Conservation (phyloP, 2,329 filamentous ascomycete genomes). For the Teratosphaeriaceae sp. region DNA sequence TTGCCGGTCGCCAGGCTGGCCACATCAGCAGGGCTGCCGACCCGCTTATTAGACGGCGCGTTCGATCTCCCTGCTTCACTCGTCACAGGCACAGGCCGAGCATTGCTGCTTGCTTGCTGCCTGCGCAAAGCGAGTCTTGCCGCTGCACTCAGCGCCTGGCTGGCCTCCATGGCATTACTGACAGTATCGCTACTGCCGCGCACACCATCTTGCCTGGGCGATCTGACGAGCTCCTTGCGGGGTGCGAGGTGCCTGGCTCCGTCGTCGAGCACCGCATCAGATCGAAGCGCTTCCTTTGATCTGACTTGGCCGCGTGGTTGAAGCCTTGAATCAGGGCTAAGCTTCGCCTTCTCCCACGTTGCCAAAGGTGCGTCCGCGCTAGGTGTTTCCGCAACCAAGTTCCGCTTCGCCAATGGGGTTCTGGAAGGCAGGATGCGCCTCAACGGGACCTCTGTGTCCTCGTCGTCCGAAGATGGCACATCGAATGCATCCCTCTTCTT, state of each 20-base stretch:
- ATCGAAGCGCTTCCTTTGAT: background rate
- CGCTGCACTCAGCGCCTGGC: slow-evolving; percentile 12
- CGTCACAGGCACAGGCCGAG: slow-evolving; percentile 37
- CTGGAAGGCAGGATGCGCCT: slow-evolving; percentile 13
- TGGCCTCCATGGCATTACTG: slow-evolving; percentile 6
- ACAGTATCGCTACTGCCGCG: background rate
- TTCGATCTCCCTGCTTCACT: background rate
- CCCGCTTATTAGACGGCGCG: slow-evolving; percentile 4
- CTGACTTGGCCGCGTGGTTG: background rate
- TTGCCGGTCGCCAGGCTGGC: background rate
- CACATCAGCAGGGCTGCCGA: background rate
- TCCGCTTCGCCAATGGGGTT: slow-evolving; percentile 10
- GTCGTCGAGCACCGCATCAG: background rate
- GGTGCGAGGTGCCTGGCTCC: background rate
- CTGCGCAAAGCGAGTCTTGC: slow-evolving; percentile 19
- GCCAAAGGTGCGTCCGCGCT: slow-evolving; percentile 12
- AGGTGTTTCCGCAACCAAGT: slow-evolving; percentile 11
- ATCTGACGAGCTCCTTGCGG: slow-evolving; percentile 3
- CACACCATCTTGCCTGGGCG: background rate
- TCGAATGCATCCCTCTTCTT: slow-evolving; percentile 34
- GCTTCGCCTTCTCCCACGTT: slow-evolving; percentile 22
- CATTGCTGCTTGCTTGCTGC: slow-evolving; percentile 11
- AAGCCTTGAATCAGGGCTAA: background rate
- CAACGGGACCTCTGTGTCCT: slow-evolving; percentile 12
- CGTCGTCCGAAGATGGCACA: slow-evolving; percentile 34